Base-by-base conservation (phyloP, 148 eudicot genomes). In the Diospyros lotus region DNA sequence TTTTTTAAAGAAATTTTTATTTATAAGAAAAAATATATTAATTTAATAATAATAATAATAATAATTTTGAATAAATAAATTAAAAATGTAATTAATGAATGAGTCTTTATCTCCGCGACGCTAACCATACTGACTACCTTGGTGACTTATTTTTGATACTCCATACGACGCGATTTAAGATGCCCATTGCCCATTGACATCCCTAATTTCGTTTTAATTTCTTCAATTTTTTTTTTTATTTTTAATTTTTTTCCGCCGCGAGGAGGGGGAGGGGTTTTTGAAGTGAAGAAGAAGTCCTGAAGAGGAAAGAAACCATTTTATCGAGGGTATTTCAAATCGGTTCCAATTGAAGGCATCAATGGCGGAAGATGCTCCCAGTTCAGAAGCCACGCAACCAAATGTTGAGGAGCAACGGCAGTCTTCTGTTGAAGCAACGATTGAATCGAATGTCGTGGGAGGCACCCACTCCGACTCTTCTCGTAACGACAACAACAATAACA, bases 381-480 rank as follows among this genome's bases (percentile, higher is more conserved):
- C 81, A 44, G 73, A 75, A 41, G 62, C 39, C 56, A 67, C 61
- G 52, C 66, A 68, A 12, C 58, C 68, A n/a, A 77, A 48, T 66
- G 68, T 66, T 40, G 80, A 82, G 0, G 28, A 28, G 28, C 28
- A 28, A 28, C 28, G 28, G 17, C 80, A 75, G 40, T 72, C 75
- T 63, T 82, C 92, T 0, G 81, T 84, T 5, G 86, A 88, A 13
- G 92, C 85, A 3, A 73, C 83, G 63, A 78, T 88, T 40, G 82
- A 77, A 51, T 82, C 89, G 10, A 71, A 50, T 13, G 78, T 73
- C 62, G 81, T 75, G 1, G 82, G 85, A 0, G 81, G 85, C 75
- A 69, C 89, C 0, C 93, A 86, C 17, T 81, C 90, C 0, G 94
- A 86, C 17, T 81, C 90, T 38, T 85, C 92, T 43, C 80, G 88